These are phyloP conservation scores for Raphidocelis subcapitata DNA, from an alignment of 139 green algal genomes.

Conservation along the genomic window DNA sequence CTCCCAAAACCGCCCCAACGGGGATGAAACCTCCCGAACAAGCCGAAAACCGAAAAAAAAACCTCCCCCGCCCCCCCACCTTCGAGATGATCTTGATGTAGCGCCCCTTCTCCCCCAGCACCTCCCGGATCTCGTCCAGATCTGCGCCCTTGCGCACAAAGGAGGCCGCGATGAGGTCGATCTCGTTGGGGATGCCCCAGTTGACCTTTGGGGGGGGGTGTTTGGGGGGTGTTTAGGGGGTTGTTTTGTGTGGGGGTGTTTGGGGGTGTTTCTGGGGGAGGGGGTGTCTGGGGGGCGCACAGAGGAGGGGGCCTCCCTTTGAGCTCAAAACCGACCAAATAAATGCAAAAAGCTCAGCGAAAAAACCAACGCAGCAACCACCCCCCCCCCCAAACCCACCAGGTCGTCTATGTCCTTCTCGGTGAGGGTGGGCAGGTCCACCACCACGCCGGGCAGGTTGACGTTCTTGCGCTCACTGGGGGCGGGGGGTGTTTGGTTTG, in stretches of 20 bases:
- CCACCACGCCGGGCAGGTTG: slow-evolving; percentile 95
- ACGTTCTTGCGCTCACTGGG: slow-evolving; percentile 96
- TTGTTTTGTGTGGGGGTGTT: too few relatives aligned
- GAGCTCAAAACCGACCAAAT: too few relatives aligned
- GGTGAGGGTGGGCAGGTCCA: slow-evolving; percentile 97
- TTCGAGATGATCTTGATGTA: slow-evolving; percentile 96
- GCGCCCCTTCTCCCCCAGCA: slow-evolving; percentile 78
- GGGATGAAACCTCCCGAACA: too few relatives aligned
- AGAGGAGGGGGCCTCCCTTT: too few relatives aligned
- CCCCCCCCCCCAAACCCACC: slow-evolving; percentile 8
- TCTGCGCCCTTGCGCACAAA: slow-evolving; percentile 97
- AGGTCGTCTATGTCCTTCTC: slow-evolving; percentile 96
- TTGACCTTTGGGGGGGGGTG: slow-evolving; percentile 41
- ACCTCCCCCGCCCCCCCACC: too few relatives aligned
- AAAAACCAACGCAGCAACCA: too few relatives aligned
- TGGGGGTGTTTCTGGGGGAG: too few relatives aligned
- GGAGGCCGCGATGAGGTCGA: slow-evolving; percentile 98
- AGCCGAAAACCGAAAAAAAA: too few relatives aligned
- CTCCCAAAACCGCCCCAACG: too few relatives aligned
- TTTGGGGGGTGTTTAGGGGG: background rate
- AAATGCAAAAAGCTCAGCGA: too few relatives aligned
- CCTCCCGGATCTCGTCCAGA: slow-evolving; percentile 83
- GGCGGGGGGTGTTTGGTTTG: background rate
- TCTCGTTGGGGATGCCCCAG: slow-evolving; percentile 96
- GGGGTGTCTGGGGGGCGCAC: too few relatives aligned